These are phyloP conservation scores for Clarireedia hainanense DNA, from an alignment of 2,329 filamentous ascomycete genomes.

Conservation along the genomic window DNA sequence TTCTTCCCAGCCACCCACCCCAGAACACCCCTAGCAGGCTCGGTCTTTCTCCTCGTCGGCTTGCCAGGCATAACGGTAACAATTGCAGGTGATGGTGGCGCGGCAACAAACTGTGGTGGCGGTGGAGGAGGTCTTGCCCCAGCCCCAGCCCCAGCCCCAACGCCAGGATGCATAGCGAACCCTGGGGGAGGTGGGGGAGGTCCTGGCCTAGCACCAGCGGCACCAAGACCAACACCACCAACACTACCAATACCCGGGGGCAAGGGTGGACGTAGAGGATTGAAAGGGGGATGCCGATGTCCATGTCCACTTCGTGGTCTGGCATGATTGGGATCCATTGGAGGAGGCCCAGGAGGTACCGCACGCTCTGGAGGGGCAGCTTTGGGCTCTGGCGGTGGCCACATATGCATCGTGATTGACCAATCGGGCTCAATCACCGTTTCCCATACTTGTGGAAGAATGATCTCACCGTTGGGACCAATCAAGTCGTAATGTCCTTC, in stretches of 20 bases:
- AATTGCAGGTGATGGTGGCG: conserved; percentile 2
- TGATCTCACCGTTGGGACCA: conserved; percentile 73
- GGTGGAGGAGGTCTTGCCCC: conserved; percentile 8
- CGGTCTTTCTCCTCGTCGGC: conserved; percentile 12
- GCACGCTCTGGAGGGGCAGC: conserved; percentile 58
- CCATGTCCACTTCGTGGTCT: conserved; percentile 12
- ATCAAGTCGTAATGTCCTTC: conserved; percentile 75
- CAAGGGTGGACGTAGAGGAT: conserved; percentile 1
- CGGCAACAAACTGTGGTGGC: conserved; percentile 2
- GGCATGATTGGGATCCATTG: conserved; percentile 5
- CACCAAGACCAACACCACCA: too few species aligned
- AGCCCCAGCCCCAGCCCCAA: not conserved
- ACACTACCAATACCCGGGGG: conserved; percentile 9
- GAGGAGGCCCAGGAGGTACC: conserved; percentile 40
- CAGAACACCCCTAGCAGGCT: conserved; percentile 18
- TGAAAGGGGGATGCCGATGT: conserved; percentile 11
- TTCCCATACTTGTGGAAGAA: conserved; percentile 75
- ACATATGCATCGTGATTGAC: conserved; percentile 61
- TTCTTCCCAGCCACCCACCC: conserved; percentile 24
- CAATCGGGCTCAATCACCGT: conserved; percentile 73
- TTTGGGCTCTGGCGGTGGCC: conserved; percentile 46
- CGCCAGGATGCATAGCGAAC: not conserved
- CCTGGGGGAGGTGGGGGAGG: conserved; percentile 13
- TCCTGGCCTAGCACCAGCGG: not conserved
- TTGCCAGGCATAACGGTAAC: conserved; percentile 6